Evolutionary conservation across 225 moss, liverwort and hornwort genomes (phyloP), one percentile per base, ranked within the genome.

Genomic region (Rhytidiadelphus loreus): DNA sequence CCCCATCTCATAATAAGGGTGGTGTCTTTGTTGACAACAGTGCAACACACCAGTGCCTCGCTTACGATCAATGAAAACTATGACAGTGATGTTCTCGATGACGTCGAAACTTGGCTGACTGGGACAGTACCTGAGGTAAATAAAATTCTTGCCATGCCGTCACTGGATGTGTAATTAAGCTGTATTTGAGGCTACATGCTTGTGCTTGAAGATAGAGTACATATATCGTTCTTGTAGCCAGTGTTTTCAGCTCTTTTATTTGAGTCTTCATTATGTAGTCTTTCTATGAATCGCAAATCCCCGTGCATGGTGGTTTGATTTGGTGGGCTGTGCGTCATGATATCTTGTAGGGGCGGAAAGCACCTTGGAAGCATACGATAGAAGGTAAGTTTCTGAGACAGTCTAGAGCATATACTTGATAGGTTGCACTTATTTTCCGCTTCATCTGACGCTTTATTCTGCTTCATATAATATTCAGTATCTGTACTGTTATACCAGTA

Each of bases 21-120:
- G 76, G 77, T 65, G 61, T 77, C 16, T 76, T 85, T 60, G 64
- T 50, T 86, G 87, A 83, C 48, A 81, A 89, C 90, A 98, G 98
- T 98, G 93, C 98, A 98, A 88, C 98, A 98, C 66, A 97, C 98
- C 62, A 98, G 96, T 92, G 98, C 98, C 52, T 98, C 97, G 61
- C 94, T 98, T 86, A 98, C 98, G 80, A 97, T 98, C 83, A 97
- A 98, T 92, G 98, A 98, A 89, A 98, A 98, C 68, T 97, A 98
- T 57, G 96, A 98, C 88, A 94, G 92, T 86, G 94, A 98, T 94
- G 98, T 97, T 57, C 97, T 95, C 55, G 96, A 93, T 44, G 97
- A 96, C 77, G 96, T 97, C n/a, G 98, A 98, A 92, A 97, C 95
- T 66, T 98, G 96, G 93, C 86, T 98, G 80, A 98, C 90, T 91